Base-by-base conservation (phyloP, 495 filamentous ascomycete species). In the Gamarada debralockiae region DNA sequence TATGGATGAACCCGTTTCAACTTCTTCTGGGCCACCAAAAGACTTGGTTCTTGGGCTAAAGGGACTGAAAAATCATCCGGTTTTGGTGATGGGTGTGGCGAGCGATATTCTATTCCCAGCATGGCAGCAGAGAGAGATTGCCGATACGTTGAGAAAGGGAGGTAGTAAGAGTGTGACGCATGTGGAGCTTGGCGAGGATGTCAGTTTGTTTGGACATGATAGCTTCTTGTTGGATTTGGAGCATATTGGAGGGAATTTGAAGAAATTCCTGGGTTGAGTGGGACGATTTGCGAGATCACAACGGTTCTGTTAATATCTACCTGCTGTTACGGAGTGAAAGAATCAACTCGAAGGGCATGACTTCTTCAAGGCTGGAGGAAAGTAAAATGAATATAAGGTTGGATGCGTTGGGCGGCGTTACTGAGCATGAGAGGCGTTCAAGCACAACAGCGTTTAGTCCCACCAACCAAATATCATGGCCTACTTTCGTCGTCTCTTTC, bases 21-120 rank as follows among this genome's bases (percentile, higher is more conserved):
- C 41, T 25, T 33, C 63, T 43, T 58, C 63, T 13, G 48, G 55
- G 18, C 85, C 89, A 8, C 85, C 91, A 1, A 68, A 73, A 42
- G 95, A 97, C 70, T 74, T 99, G 0, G 77, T 99, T 3, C 69
- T 70, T 3, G 95, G 93, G 3, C 70, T 99, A 25, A 65, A 76
- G 3, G 71, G 82, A 1, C 69, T 97, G 47, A 80, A 82, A 50
- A 70, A 88, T 56, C 90, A 89, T 57, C 84, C 87, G 0, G 84
- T 87, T 2, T 73, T 99, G 36, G 87, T 99, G 2, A 83, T 99
- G 74, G 93, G 93, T 17, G 93, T 97, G 9, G 89, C 89, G 1
- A 96, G 90, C 62, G 93, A 99, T 65, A 97, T 96, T 51, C 72
- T 99, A 33, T 99, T 99, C 72, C 93, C 93, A 1, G 90, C 95